Conservation (phyloP, 192 early-diverging fungal genomes). For the Nowakowskiella sp. region DNA sequence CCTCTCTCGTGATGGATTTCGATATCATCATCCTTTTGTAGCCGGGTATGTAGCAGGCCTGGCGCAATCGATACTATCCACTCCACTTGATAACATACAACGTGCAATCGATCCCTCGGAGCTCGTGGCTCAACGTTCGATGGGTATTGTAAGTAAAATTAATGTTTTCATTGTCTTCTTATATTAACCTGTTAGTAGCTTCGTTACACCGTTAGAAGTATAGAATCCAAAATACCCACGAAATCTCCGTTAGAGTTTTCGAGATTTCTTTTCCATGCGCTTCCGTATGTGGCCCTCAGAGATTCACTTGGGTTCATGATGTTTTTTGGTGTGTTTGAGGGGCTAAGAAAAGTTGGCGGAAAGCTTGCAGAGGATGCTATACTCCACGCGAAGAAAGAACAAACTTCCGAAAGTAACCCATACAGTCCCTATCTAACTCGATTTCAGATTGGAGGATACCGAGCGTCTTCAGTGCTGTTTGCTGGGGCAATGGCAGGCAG, state of each 20-base stretch:
- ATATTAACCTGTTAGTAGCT: neutral
- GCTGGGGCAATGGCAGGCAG: conserved; percentile 38
- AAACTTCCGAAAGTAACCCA: too few species aligned
- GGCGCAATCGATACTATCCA: conserved; percentile 32
- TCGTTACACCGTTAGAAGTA: neutral
- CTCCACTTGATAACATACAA: conserved; percentile 40
- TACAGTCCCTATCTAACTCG: neutral
- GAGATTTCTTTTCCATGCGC: neutral
- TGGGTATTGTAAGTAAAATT: too few species aligned
- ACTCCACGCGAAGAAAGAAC: too few species aligned
- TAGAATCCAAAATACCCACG: neutral
- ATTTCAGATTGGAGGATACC: conserved; percentile 11
- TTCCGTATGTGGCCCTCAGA: neutral
- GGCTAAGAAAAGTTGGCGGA: conserved; percentile 24
- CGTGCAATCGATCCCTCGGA: conserved; percentile 15
- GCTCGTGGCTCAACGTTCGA: conserved; percentile 20
- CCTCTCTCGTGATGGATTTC: conserved; percentile 1
- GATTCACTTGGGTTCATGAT: conserved; percentile 35
- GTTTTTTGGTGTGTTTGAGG: conserved; percentile 48
- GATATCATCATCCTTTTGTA: conserved; percentile 27
- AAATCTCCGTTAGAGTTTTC: neutral
- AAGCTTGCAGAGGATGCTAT: conserved; percentile 17
- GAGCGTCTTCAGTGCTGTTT: conserved; percentile 27
- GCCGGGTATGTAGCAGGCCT: conserved; percentile 37
- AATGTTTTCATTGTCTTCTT: too few species aligned